Evolutionary conservation across 306 rosid species (phyloP).

Genomic region (Castanea mollissima): DNA sequence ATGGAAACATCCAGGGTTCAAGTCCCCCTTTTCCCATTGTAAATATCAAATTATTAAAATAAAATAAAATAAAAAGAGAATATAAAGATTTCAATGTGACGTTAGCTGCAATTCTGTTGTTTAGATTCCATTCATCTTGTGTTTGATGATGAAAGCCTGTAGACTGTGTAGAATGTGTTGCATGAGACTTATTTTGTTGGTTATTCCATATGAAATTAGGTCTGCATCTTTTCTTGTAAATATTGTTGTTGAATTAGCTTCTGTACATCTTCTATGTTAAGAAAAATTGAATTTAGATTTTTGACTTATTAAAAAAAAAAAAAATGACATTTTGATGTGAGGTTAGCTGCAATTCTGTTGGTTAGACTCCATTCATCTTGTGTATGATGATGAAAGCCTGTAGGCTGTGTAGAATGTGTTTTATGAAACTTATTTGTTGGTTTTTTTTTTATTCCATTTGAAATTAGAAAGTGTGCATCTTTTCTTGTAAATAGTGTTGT

Average conservation of each 20-base stretch:
- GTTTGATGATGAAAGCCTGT: neutral
- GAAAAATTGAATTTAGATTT: neutral
- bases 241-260: neutral
- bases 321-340: neutral
- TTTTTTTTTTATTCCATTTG: neutral
- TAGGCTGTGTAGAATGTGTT: neutral
- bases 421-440: neutral
- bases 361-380: neutral
- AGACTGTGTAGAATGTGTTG: neutral
- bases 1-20: too few species aligned
- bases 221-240: neutral
- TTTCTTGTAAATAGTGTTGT: neutral
- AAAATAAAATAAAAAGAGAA: too few species aligned
- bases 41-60: too few species aligned
- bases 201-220: neutral
- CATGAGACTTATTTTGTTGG: neutral
- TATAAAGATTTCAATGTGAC: too few species aligned
- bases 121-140: neutral
- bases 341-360: neutral
- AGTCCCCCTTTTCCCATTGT: too few species aligned
- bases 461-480: neutral
- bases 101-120: neutral
- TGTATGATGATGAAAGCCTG: neutral
- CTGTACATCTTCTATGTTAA: neutral
- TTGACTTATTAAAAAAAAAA: neutral